Percentiles rank a stretch among this genome's conserved stretches.
These are phyloP conservation scores for Colletotrichum sp. DNA, from an alignment of 2,329 filamentous ascomycete genomes.

Conservation along the genomic window DNA sequence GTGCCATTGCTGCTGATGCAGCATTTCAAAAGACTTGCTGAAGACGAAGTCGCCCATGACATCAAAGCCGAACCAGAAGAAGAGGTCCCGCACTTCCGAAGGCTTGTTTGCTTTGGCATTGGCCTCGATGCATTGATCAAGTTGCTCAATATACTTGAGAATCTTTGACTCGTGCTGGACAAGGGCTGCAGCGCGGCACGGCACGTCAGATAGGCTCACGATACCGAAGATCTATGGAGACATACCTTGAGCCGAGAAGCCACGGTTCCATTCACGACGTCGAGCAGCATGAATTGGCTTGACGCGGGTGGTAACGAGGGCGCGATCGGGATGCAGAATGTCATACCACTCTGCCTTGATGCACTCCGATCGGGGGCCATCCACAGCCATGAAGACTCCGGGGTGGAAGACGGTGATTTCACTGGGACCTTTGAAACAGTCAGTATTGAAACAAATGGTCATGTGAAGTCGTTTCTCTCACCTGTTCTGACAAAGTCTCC, in stretches of 20 bases:
- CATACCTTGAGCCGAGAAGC: conserved; percentile 25
- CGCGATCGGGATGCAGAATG: conserved; percentile 24
- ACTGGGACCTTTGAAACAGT: conserved; percentile 18
- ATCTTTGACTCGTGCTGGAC: conserved; percentile 21
- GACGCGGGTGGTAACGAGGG: conserved; percentile 25
- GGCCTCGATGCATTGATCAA: conserved; percentile 23
- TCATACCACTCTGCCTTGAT: conserved; percentile 32
- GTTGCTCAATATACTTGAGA: conserved; percentile 22
- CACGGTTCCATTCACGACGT: conserved; percentile 27
- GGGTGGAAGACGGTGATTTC: conserved; percentile 31
- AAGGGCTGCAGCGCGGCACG: conserved; percentile 12
- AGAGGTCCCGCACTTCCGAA: conserved; percentile 23
- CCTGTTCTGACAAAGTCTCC: conserved; percentile 31
- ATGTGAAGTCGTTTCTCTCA: not conserved
- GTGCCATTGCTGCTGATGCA: conserved; percentile 30
- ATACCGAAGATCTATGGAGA: not conserved
- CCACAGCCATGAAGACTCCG: conserved; percentile 25
- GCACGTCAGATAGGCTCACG: conserved; percentile 4
- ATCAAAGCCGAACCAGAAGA: conserved; percentile 35
- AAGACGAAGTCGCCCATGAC: conserved; percentile 42
- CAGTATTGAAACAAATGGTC: not conserved
- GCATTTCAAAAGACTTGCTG: conserved; percentile 39
- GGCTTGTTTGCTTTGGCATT: conserved; percentile 14
- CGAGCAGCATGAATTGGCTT: conserved; percentile 25
- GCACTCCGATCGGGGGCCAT: conserved; percentile 28